Evolutionary conservation across 768 basidiomycete species (phyloP), one percentile per base, ranked within the genome.

Genomic region (Suillus paluster): DNA sequence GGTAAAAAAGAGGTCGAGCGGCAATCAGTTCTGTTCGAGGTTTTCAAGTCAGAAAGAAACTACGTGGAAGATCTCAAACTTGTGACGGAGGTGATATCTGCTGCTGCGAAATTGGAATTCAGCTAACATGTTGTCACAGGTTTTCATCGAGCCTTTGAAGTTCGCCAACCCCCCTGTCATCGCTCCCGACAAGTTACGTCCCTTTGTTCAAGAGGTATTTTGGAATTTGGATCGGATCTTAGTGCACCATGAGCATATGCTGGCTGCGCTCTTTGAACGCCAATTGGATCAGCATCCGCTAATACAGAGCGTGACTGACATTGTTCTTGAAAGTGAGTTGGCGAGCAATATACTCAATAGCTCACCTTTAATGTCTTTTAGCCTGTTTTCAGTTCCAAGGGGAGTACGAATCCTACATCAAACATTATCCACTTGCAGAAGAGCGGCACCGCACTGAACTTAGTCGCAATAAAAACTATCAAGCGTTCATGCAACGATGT

Each of bases 281-380:
- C 95, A 99, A 71, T 79, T 83, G 57, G 92, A 97, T 42, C 90
- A 95, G 64, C 90, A 92, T 64, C 94, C 95, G 11, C 73, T 97
- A 15, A 79, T 99, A 21, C 84, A 88, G 65, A 91, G 89, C 39
- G 83, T 99, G 4, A 85, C 94, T 15, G 95, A 97, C 71, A 86
- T 97, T 61, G 80, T 97, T 60, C 83, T 98, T 30, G 88, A 94
- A 67, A 84, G 92, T 90, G 66, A 68, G 85, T 75, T 3, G 39
- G 21, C 27, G 44, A 33, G 36, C 57, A 23, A 39, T 38, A 61
- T 58, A 62, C 19, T 48, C 39, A 41, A 53, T 23, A 59, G 27
- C 64, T 60, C 44, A 57, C 23, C 34, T 65, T 75, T 44, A 73
- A 64, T n/a, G 45, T 64, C 57, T 60, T 52, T 62, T 57, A 77